These are phyloP conservation scores for Solanum habrochaites DNA, from an alignment of 257 asterid genomes.

Conservation along the genomic window DNA sequence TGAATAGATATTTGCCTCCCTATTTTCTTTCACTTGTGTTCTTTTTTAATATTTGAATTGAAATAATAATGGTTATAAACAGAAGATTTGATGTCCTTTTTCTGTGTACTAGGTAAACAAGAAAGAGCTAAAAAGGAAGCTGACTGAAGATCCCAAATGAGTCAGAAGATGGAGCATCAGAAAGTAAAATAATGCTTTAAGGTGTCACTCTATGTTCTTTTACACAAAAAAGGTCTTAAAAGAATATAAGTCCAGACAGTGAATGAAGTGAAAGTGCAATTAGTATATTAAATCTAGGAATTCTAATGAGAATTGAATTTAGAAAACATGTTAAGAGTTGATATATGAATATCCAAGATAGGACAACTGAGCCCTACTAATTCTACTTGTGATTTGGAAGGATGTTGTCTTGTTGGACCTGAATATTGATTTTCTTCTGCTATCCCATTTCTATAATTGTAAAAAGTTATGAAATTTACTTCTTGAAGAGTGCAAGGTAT, in stretches of 20 bases:
- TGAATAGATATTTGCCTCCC: neutral
- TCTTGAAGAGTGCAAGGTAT: neutral
- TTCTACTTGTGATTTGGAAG: neutral
- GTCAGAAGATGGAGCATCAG: neutral
- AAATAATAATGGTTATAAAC: neutral
- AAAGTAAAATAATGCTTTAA: neutral
- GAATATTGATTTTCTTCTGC: neutral
- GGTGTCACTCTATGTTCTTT: neutral
- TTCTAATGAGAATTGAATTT: neutral
- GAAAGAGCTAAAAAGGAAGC: conserved; percentile 65
- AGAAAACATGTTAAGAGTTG: neutral
- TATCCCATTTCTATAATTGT: neutral
- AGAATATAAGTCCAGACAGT: neutral
- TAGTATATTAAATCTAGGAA: neutral
- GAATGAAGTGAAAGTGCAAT: neutral
- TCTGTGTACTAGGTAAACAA: conserved; percentile 58
- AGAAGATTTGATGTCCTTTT: neutral
- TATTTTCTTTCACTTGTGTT: neutral
- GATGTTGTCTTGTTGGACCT: neutral
- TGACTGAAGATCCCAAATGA: conserved; percentile 17
- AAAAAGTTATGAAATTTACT: neutral
- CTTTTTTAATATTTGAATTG: neutral
- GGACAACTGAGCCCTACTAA: neutral
- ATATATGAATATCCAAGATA: neutral
- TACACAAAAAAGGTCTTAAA: neutral